These are phyloP conservation scores for Vigna trinervia DNA, from an alignment of 306 rosid species.

Conservation along the genomic window DNA sequence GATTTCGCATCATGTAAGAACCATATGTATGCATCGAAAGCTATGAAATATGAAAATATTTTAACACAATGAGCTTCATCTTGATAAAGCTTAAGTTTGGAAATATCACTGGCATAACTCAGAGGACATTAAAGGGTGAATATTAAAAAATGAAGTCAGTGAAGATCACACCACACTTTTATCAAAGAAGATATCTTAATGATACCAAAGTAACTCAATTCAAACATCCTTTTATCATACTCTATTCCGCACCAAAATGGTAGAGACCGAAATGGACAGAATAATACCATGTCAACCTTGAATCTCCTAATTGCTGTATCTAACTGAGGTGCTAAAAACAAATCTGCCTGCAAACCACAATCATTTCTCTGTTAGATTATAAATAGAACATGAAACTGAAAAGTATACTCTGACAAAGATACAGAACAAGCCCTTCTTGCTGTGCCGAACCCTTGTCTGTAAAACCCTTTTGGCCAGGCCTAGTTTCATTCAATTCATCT, in stretches of 20 bases:
- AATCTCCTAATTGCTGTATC: slow-evolving; percentile 44
- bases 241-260: slow-evolving; percentile 16
- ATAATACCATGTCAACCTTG: slow-evolving; percentile 69
- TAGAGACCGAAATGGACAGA: background rate
- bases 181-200: background rate
- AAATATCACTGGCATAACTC: background rate
- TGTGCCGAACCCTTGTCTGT: background rate
- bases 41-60: background rate
- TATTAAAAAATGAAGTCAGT: background rate
- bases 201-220: background rate
- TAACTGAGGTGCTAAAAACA: slow-evolving; percentile 81
- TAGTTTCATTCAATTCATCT: too few species aligned
- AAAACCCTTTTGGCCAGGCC: too few species aligned
- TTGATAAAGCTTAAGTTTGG: background rate
- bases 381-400: slow-evolving; percentile 16
- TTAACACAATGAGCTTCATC: background rate
- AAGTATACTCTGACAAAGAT: background rate
- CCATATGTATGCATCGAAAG: background rate
- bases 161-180: slow-evolving; percentile 3
- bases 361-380: background rate
- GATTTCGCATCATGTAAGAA: background rate
- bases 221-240: background rate
- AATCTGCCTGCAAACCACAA: slow-evolving; percentile 64
- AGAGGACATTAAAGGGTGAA: background rate
- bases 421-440: background rate